Percentiles rank a stretch among this genome's conserved stretches.
phyloP scores from a whole-genome alignment of 805 yeast species.

The Wickerhamomyces mucosus region DNA sequence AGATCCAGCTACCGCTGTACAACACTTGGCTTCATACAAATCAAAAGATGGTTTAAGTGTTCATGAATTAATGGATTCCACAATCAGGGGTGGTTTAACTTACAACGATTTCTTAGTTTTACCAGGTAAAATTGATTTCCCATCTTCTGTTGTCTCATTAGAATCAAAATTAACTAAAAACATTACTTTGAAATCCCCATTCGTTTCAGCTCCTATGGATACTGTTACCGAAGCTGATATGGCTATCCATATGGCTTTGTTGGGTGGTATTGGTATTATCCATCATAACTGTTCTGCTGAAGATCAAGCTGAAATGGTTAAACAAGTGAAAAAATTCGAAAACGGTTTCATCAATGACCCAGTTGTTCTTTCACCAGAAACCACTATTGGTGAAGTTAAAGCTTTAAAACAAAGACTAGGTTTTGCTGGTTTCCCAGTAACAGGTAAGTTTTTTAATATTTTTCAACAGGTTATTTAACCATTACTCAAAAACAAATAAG shows the following conservation, averaged over 20 bases:
- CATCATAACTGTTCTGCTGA: slow-evolving; percentile 96
- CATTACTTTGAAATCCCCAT: slow-evolving; percentile 86
- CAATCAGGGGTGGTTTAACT: slow-evolving; percentile 88
- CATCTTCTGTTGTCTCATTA: slow-evolving; percentile 66
- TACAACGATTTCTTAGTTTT: slow-evolving; percentile 92
- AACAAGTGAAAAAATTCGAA: slow-evolving; percentile 91
- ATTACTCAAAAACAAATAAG: too few species aligned
- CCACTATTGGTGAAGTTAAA: slow-evolving; percentile 76
- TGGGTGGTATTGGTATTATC: slow-evolving; percentile 98
- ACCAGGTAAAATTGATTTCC: slow-evolving; percentile 90
- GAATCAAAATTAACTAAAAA: slow-evolving; percentile 87
- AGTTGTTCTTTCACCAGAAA: slow-evolving; percentile 66
- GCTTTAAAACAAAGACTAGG: slow-evolving; percentile 64
- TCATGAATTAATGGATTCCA: slow-evolving; percentile 80
- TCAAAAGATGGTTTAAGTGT: slow-evolving; percentile 81
- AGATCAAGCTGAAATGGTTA: slow-evolving; percentile 98
- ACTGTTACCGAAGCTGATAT: slow-evolving; percentile 95
- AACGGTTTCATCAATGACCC: slow-evolving; percentile 97
- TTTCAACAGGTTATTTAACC: too few species aligned
- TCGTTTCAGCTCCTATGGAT: slow-evolving; percentile 98
- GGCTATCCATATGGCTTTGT: slow-evolving; percentile 98
- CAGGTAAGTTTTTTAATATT: slow-evolving; percentile 72
- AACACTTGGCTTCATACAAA: slow-evolving; percentile 53
- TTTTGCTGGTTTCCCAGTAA: slow-evolving; percentile 97
- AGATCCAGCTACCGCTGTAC: slow-evolving; percentile 55